These are phyloP conservation scores for Scheffersomyces lignicola DNA, from an alignment of 1,139 yeast species.

Conservation along the genomic window DNA sequence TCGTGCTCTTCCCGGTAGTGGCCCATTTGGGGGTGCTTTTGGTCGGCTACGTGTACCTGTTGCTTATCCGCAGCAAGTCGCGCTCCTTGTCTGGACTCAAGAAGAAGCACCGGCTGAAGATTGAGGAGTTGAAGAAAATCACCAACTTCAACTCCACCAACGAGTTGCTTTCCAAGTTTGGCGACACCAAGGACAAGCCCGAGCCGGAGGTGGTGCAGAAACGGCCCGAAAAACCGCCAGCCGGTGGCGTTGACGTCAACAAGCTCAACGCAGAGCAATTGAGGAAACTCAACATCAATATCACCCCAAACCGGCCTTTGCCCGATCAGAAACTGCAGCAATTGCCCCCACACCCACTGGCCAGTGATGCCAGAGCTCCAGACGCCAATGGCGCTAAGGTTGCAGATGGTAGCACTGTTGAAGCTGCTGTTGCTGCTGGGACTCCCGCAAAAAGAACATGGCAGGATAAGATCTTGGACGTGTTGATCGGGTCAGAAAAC, in stretches of 20 bases:
- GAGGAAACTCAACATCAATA: slow-evolving; percentile 2
- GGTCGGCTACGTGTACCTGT: slow-evolving; percentile 22
- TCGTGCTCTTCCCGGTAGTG: slow-evolving; percentile 32
- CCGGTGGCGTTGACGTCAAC: neutral
- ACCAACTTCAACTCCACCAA: slow-evolving; percentile 80
- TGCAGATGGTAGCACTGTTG: too few species aligned
- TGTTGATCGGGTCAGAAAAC: slow-evolving; percentile 72
- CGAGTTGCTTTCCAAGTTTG: slow-evolving; percentile 67
- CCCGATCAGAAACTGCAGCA: slow-evolving; percentile 1
- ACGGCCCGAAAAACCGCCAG: neutral
- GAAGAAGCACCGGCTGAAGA: slow-evolving; percentile 56
- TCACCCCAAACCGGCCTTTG: neutral
- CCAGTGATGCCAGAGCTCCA: slow-evolving; percentile 3
- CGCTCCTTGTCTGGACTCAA: slow-evolving; percentile 29
- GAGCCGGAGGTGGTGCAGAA: slow-evolving; percentile 2
- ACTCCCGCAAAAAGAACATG: slow-evolving; percentile 18
- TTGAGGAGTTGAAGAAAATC: slow-evolving; percentile 72
- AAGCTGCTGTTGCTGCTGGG: slow-evolving; percentile 4
- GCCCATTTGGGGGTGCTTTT: slow-evolving; percentile 20
- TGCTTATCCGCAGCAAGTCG: slow-evolving; percentile 24
- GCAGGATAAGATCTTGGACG: slow-evolving; percentile 49
- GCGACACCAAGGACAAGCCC: slow-evolving; percentile 37
- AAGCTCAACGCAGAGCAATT: neutral
- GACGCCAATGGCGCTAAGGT: slow-evolving; percentile 1
- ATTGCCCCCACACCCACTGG: slow-evolving; percentile 2